Conservation (phyloP, 345 rosid species). For the Eucalyptus tenuipes region DNA sequence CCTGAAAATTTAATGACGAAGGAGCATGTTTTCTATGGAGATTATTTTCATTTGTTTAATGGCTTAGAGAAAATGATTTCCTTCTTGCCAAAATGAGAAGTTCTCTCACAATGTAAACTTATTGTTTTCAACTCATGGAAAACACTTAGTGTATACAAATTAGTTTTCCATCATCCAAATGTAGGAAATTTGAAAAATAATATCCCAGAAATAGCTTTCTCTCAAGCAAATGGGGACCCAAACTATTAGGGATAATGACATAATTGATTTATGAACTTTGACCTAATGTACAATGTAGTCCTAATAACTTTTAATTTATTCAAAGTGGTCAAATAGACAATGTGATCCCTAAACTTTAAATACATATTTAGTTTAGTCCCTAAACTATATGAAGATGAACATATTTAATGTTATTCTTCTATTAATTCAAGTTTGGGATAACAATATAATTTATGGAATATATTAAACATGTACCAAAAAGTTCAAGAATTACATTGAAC, state of each 20-base stretch:
- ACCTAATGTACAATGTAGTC: rapidly evolving
- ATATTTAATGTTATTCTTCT: too few species aligned
- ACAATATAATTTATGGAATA: too few species aligned
- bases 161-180: neutral
- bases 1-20: neutral
- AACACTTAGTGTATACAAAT: too few species aligned
- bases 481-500: rapidly evolving
- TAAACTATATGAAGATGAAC: neutral
- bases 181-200: neutral
- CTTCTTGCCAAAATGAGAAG: too few species aligned
- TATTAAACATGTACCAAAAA: rapidly evolving
- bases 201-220: neutral
- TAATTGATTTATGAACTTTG: rapidly evolving
- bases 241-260: neutral
- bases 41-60: too few species aligned
- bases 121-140: too few species aligned
- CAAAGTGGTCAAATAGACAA: rapidly evolving
- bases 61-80: too few species aligned
- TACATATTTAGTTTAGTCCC: neutral
- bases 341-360: too few species aligned
- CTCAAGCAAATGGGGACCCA: rapidly evolving
- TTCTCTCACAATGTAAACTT: too few species aligned
- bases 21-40: rapidly evolving
- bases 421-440: neutral
- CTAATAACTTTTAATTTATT: too few species aligned